Base-by-base conservation (phyloP, 2,329 filamentous ascomycete genomes). In the Botrytis cinerea region DNA sequence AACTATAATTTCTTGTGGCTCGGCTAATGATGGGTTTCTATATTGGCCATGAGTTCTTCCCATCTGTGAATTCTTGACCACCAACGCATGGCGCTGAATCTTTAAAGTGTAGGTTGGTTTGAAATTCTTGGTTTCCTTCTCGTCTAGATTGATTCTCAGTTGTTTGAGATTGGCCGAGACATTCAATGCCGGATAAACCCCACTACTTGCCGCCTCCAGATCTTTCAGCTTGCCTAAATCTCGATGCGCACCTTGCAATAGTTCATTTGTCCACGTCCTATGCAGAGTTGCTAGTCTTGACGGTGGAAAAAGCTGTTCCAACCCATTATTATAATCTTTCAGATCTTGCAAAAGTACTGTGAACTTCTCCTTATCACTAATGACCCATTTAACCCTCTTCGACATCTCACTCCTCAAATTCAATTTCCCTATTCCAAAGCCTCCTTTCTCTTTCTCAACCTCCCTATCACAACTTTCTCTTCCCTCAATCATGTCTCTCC, bases 241-340 rank as follows among this genome's bases (percentile, higher is more conserved):
- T 57, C 83, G 81, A 73, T 84, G 80, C 14, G 84, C 84, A n/a
- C 79, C 81, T 63, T 85, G 83, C n/a, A 86, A 81, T 43, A 86
- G 81, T 73, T 85, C 83, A 75, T 84, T 83, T 20, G 82, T 84
- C 84, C 84, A 86, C n/a, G 83, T 81, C 22, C 84, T 82, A 73
- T 84, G 83, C 35, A 85, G 80, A 14, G 82, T 85, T 25, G 81
- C 81, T 10, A 85, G 78, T 73, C 84, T 81, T 2, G 82, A 81
- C 10, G 82, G 80, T 22, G 84, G 84, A 78, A 86, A 86, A 66
- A 86, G 81, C 64, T 84, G 83, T 74, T 86, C 84, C 20, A 86
- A 80, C 59, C 85, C 84, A 78, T 86, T 83, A 77, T 86, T 86
- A 78, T 83, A 85, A 78, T 85, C 84, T 82, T 84, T 83, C 63